Base-by-base conservation (phyloP, 805 yeast genomes). In the Schizosaccharomyces japonicus region DNA sequence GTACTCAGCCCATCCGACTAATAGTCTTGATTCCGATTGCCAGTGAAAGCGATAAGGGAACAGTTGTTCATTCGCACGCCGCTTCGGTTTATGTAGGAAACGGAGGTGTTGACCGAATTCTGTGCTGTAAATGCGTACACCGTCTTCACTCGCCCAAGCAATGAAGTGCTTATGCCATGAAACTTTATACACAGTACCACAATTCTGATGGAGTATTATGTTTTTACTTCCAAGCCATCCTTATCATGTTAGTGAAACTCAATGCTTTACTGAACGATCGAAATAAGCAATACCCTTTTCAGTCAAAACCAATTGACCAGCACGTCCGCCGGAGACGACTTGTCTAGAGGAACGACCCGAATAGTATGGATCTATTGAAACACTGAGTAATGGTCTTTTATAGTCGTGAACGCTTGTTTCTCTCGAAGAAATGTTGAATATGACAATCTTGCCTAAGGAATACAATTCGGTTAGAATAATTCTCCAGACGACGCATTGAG, bases 261-360 rank as follows among this genome's bases (percentile, higher is more conserved):
- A n/a, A 17, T 15, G 36, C 19, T 5, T 32, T n/a, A n/a, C n/a
- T n/a, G 13, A 29, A 29, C 7, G 32, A 29, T 7, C 13, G 13
- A 29, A 29, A 29, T 29, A 17, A 15, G 39, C 17, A n/a, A 36
- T 36, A 55, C 80, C 80, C 52, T 76, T 69, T 33, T 78, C 77
- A 1, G 92, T 78, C 44, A 75, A 63, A 0, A 80, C 62, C 0
- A 90, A 77, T 44, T 80, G 75, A 0, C 95, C 95, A 5, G 84
- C 77, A 63, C 78, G 83, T 0, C 95, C 95, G 2, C 96, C 95
- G 29, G 85, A 76, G 0, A 83, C 67, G 54, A 84, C 87, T 7
- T 78, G 68, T 49, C 73, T 71, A 0, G 76, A 68, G 13, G 33
- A 27, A 7, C 42, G 17, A 7, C 66, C 67, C 36, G 58, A 60